These are phyloP conservation scores for Tanozyma kutaoensis DNA, from an alignment of 805 yeast genomes.

Conservation along the genomic window DNA sequence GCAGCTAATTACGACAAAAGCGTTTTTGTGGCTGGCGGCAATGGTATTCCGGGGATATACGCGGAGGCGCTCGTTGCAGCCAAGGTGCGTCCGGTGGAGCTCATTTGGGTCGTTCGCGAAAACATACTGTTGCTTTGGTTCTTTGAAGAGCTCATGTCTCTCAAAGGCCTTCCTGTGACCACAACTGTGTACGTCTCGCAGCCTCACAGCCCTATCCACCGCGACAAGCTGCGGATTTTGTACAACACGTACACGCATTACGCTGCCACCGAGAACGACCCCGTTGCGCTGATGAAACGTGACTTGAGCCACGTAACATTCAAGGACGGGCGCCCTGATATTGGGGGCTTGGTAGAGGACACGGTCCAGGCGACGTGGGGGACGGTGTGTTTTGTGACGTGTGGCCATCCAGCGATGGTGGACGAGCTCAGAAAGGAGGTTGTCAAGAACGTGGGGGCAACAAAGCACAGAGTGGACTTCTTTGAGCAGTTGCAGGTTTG, in stretches of 20 bases:
- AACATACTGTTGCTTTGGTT: conserved; percentile 39
- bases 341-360: conserved; percentile 19
- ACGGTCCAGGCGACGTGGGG: conserved; percentile 2
- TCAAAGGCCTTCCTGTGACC: too few species aligned
- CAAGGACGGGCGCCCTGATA: conserved; percentile 29
- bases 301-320: conserved; percentile 6
- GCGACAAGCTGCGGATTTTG: too few species aligned
- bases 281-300: too few species aligned
- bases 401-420: conserved; percentile 6
- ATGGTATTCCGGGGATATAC: conserved; percentile 47
- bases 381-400: conserved; percentile 4
- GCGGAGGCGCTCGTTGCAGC: conserved; percentile 22
- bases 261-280: too few species aligned
- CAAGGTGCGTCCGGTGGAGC: conserved; percentile 14
- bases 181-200: too few species aligned
- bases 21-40: conserved; percentile 47
- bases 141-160: conserved; percentile 23
- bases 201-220: too few species aligned
- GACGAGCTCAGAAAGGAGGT: conserved; percentile 4
- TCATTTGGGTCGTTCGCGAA: conserved; percentile 55
- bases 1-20: conserved; percentile 14
- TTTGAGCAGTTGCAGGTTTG: conserved; percentile 10
- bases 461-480: conserved; percentile 4
- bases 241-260: too few species aligned
- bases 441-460: conserved; percentile 2